These are phyloP conservation scores for Desmodesmus armatus DNA, from an alignment of 139 green algal genomes.

Conservation along the genomic window DNA sequence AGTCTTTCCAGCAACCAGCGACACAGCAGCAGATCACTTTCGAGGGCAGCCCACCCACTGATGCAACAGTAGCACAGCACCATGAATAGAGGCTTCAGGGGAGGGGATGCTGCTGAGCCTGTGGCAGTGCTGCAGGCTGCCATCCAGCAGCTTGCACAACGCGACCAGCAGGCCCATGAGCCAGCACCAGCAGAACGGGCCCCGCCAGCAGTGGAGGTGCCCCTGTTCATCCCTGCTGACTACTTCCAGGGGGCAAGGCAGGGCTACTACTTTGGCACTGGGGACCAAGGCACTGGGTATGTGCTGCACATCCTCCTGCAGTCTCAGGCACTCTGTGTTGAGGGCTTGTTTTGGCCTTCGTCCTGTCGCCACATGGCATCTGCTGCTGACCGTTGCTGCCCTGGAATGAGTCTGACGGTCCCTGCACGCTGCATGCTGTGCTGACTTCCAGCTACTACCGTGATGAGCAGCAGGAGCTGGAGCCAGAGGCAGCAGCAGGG, in stretches of 20 bases:
- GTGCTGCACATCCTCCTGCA: constrained; percentile 12
- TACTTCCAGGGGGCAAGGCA: constrained; percentile 58
- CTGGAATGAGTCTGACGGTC: no score
- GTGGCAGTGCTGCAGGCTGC: constrained; percentile 42
- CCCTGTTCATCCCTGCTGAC: constrained; percentile 54
- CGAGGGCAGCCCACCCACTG: neutral
- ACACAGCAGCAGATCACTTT: neutral
- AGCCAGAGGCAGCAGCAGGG: constrained; percentile 17
- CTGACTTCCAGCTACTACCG: constrained; percentile 63
- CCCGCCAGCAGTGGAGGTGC: neutral
- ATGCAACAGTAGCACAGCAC: neutral
- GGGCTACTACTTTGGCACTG: constrained; percentile 79
- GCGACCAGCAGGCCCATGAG: neutral
- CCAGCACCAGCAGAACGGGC: no score
- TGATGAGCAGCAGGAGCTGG: constrained; percentile 41
- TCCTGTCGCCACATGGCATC: no score
- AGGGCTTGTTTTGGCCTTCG: no score
- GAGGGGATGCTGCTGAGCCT: constrained; percentile 16
- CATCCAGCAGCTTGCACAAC: constrained; percentile 20
- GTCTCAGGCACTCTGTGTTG: no score
- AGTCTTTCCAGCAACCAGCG: no score
- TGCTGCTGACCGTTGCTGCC: no score
- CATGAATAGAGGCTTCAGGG: constrained; percentile 5
- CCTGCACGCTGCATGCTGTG: no score
- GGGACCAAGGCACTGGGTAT: constrained; percentile 71